phyloP scores from a whole-genome alignment of 2,329 filamentous ascomycete genomes.

The Cyphellophora attinorum region DNA sequence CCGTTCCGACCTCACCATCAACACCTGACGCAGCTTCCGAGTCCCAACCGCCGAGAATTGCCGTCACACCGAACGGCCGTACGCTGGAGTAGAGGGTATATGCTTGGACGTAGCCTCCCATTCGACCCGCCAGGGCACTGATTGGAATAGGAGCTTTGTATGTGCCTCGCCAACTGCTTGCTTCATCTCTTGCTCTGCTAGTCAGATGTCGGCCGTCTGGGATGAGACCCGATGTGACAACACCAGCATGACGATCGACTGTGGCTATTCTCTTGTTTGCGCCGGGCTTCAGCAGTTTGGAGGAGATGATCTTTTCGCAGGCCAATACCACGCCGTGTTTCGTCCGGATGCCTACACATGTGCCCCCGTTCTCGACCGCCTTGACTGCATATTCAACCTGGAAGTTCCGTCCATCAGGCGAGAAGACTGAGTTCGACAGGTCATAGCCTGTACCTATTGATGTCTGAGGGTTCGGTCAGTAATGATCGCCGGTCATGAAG shows the following conservation, averaged over 20 bases:
- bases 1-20: constrained; percentile 79
- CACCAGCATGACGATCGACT: constrained; percentile 84
- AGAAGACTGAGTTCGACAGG: constrained; percentile 99
- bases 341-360: constrained; percentile 89
- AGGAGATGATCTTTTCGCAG: constrained; percentile 90
- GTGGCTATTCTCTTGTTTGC: constrained; percentile 97
- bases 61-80: constrained; percentile 90
- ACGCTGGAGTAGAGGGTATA: constrained; percentile 97
- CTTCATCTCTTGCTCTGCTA: constrained; percentile 87
- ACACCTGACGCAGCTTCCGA: constrained; percentile 75
- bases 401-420: constrained; percentile 96
- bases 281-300: constrained; percentile 87
- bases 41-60: constrained; percentile 90
- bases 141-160: constrained; percentile 94
- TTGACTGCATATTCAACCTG: constrained; percentile 98
- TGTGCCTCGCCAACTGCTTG: constrained; percentile 77
- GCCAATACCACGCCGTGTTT: constrained; percentile 95
- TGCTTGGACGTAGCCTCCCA: constrained; percentile 92
- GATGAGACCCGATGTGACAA: constrained; percentile 84
- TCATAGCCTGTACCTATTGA: constrained; percentile 99
- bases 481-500: no score
- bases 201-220: constrained; percentile 94
- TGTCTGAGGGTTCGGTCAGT: constrained; percentile 51
- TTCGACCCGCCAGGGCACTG: constrained; percentile 76
- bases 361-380: constrained; percentile 96